These are phyloP conservation scores for Alternaria conjuncta DNA, from an alignment of 2,329 filamentous ascomycete species.

Conservation along the genomic window DNA sequence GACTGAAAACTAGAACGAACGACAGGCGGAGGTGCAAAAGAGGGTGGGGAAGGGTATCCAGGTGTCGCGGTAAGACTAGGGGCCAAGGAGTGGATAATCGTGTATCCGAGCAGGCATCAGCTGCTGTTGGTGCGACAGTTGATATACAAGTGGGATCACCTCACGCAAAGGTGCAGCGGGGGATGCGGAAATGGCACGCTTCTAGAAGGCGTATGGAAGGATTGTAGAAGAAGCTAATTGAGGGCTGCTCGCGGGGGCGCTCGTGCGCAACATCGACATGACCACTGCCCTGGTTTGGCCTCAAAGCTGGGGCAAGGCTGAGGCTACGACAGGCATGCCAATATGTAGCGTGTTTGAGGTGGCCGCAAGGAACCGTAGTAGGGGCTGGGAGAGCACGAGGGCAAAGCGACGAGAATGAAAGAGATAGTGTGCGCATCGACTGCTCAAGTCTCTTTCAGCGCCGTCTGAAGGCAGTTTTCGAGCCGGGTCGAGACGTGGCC, in stretches of 20 bases:
- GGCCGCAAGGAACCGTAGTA: slow-evolving; percentile 1
- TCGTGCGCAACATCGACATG: slow-evolving; percentile 38
- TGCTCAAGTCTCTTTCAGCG: not conserved
- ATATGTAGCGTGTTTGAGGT: slow-evolving; percentile 42
- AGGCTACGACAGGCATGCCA: slow-evolving; percentile 33
- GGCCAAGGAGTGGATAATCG: slow-evolving; percentile 43
- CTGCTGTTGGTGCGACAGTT: slow-evolving; percentile 45
- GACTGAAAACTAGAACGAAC: slow-evolving; percentile 16
- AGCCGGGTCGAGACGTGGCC: slow-evolving; percentile 3
- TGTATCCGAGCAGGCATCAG: slow-evolving; percentile 39
- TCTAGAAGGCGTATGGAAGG: slow-evolving; percentile 48
- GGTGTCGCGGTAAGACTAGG: slow-evolving; percentile 26
- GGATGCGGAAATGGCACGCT: slow-evolving; percentile 44
- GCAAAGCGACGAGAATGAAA: not conserved
- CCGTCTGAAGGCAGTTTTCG: not conserved
- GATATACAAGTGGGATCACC: slow-evolving; percentile 43
- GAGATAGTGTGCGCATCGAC: not conserved
- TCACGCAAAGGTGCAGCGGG: slow-evolving; percentile 42
- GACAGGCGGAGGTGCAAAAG: slow-evolving; percentile 19
- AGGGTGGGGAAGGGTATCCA: slow-evolving; percentile 29
- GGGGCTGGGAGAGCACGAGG: not conserved
- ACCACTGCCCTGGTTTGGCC: slow-evolving; percentile 37
- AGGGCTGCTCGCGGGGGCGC: slow-evolving; percentile 34
- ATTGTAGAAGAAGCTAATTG: slow-evolving; percentile 37
- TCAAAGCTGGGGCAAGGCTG: slow-evolving; percentile 48